Base-by-base conservation (phyloP, 1,284 basidiomycete species). In the Pterula multifida region DNA sequence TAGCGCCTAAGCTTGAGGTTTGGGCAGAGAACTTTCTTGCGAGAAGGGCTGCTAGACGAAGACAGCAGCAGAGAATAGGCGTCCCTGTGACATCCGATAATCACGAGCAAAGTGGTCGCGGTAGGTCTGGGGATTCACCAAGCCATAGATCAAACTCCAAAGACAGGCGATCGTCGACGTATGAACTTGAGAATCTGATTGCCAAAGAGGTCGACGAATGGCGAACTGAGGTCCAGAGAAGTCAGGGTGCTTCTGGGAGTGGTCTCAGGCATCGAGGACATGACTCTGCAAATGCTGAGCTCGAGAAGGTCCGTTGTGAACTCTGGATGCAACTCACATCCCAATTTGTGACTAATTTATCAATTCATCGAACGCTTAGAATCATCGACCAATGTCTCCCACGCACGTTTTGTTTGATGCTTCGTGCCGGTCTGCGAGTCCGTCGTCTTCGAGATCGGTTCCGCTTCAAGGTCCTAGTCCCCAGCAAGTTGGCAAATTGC, bases 131-230 rank as follows among this genome's bases (percentile, higher is more conserved):
- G 47, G 17, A 9, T 53, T 55, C 26, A 55, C 55, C 45, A 50
- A 23, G 17, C 22, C 50, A 53, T 22, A 42, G 55, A 54, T 21
- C 52, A 51, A 50, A n/a, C 39, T 42, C 28, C 28, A 32, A 32
- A 32, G 28, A 32, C 28, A 6, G 6, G 6, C 28, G 28, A 15
- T 42, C 39, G n/a, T 42, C 39, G 9, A 42, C 58, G 50, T 63
- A 70, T 25, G 79, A 82, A 56, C 65, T 84, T 11, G 75, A 78
- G 49, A 64, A 68, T 12, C 62, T 81, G 36, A 66, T 69, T 32
- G 53, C 61, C 1, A 65, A 61, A 49, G 78, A 79, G 58, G 70
- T 78, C 3, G 65, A 68, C 22, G 73, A 75, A 60, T 79, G 79
- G 79, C 65, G 75, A 52, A 69, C 62, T 3, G 62, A 69, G 52